Evolutionary conservation across 371 early-diverging fungal genomes (phyloP).

Genomic region (Mucor indicus): DNA sequence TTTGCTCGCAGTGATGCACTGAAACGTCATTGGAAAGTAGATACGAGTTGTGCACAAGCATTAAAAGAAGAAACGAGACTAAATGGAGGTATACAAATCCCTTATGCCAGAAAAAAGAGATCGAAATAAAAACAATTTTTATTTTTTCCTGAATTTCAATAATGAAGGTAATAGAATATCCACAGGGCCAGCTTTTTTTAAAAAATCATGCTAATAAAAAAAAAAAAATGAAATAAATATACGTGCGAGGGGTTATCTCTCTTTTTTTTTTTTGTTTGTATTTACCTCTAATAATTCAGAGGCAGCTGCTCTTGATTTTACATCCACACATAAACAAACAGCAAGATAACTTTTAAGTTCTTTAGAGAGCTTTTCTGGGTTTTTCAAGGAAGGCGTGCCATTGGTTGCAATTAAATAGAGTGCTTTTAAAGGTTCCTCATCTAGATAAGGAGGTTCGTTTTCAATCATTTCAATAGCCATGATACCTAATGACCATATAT

Average conservation of each 20-base stretch:
- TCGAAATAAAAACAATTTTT: constrained; percentile 1
- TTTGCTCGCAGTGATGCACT: constrained; percentile 79
- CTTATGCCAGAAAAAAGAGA: background rate
- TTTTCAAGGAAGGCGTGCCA: constrained; percentile 90
- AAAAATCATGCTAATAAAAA: constrained; percentile 32
- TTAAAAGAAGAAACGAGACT: background rate
- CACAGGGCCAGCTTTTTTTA: constrained; percentile 37
- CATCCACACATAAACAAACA: constrained; percentile 87
- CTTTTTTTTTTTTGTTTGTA: background rate
- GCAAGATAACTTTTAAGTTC: constrained; percentile 85
- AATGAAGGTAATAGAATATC: constrained; percentile 25
- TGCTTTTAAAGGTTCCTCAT: constrained; percentile 92
- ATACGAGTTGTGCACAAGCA: constrained; percentile 11
- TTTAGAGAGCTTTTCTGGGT: constrained; percentile 73
- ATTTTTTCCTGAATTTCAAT: constrained; percentile 24
- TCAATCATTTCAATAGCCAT: constrained; percentile 98
- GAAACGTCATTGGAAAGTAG: constrained; percentile 46
- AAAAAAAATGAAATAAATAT: background rate
- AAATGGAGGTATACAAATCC: background rate
- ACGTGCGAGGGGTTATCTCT: background rate
- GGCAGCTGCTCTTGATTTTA: constrained; percentile 79
- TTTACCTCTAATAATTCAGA: constrained; percentile 72
- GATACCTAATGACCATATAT: constrained; percentile 93
- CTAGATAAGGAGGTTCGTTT: constrained; percentile 95
- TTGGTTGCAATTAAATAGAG: constrained; percentile 95